Conservation (phyloP, 306 rosid genomes). For the Sicyos baderoa region DNA sequence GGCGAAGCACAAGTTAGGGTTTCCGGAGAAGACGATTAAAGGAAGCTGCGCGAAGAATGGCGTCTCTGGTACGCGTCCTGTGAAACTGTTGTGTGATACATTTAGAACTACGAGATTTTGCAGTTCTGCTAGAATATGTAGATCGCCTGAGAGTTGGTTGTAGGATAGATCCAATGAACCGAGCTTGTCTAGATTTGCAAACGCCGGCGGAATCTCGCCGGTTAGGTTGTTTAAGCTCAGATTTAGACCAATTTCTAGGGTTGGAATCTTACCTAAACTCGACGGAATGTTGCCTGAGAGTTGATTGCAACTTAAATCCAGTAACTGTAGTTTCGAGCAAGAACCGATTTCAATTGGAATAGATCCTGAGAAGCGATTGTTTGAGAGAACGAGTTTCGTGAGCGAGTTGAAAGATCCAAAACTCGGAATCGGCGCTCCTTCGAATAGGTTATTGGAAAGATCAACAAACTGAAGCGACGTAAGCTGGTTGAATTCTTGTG, state of each 20-base stretch:
- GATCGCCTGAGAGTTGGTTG: conserved; percentile 63
- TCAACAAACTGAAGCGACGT: conserved; percentile 63
- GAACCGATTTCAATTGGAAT: conserved; percentile 20
- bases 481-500: conserved; percentile 35
- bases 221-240: conserved; percentile 63
- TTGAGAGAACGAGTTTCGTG: conserved; percentile 18
- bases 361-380: conserved; percentile 15
- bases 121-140: conserved; percentile 45
- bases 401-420: conserved; percentile 43
- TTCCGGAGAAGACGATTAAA: conserved; percentile 53
- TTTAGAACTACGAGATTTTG: conserved; percentile 86
- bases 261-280: conserved; percentile 38
- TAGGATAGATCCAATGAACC: conserved; percentile 71
- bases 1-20: conserved; percentile 58
- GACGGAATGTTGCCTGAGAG: conserved; percentile 19
- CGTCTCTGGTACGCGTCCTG: conserved; percentile 69
- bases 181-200: conserved; percentile 52
- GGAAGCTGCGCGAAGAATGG: conserved; percentile 80
- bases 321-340: conserved; percentile 12
- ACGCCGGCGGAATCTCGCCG: conserved; percentile 58
- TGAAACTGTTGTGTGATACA: conserved; percentile 63
- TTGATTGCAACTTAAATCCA: conserved; percentile 19
- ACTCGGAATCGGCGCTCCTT: conserved; percentile 43
- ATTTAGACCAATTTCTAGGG: conserved; percentile 71
- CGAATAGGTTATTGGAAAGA: conserved; percentile 58